Evolutionary conservation across 768 basidiomycete genomes (phyloP).

Genomic region (Suillus sp.): DNA sequence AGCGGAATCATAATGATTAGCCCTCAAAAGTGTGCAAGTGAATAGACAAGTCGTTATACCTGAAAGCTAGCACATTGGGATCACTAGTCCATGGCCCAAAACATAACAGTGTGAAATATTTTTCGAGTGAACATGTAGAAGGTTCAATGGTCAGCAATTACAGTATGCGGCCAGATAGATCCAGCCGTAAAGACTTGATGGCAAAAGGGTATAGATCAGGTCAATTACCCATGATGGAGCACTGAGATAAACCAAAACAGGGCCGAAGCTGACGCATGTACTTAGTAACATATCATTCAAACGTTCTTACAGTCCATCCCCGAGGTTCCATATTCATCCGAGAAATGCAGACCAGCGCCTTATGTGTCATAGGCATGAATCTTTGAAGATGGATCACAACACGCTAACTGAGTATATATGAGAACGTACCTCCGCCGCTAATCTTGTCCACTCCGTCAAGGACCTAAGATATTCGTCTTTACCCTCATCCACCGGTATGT

Average conservation of each 20-base stretch:
- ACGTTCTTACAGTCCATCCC: not conserved
- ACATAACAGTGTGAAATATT: not conserved
- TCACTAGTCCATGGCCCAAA: not conserved
- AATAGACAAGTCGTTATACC: not conserved
- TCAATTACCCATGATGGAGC: not conserved
- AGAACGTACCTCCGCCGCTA: constrained; percentile 60
- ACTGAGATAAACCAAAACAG: not conserved
- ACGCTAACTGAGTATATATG: not conserved
- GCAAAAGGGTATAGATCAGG: not conserved
- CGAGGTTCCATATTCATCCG: not conserved
- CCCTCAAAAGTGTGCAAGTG: not conserved
- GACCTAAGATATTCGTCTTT: constrained; percentile 72
- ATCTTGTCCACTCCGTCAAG: constrained; percentile 68
- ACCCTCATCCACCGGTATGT: constrained; percentile 67
- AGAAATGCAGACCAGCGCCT: not conserved
- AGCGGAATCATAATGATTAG: not conserved
- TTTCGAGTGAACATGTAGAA: not conserved
- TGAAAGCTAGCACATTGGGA: not conserved
- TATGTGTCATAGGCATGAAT: not conserved
- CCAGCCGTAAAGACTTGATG: not conserved
- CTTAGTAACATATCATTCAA: not conserved
- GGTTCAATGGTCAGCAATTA: not conserved
- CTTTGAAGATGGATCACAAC: not conserved
- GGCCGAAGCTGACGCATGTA: not conserved
- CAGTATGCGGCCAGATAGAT: not conserved